Evolutionary conservation across 2,329 filamentous ascomycete genomes (phyloP).

Genomic region (Sphaerulina musiva): DNA sequence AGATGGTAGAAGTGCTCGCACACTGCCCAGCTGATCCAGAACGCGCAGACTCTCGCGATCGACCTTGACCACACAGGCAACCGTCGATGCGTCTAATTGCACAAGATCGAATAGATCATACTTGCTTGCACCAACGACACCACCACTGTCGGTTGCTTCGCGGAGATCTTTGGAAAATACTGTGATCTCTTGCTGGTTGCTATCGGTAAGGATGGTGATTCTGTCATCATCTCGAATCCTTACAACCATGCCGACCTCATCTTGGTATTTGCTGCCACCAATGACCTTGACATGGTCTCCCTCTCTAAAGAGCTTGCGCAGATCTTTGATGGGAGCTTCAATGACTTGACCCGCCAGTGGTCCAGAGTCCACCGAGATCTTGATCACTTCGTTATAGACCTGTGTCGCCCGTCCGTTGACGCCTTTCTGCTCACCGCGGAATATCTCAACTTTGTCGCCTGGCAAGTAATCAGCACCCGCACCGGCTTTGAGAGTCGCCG

Average conservation of each 20-base stretch:
- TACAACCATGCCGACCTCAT: slow-evolving; percentile 95
- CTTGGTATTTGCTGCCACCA: slow-evolving; percentile 85
- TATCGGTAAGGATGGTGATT: slow-evolving; percentile 87
- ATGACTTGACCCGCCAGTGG: slow-evolving; percentile 76
- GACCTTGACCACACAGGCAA: slow-evolving; percentile 89
- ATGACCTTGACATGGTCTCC: slow-evolving; percentile 99
- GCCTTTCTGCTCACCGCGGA: slow-evolving; percentile 88
- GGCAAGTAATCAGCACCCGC: slow-evolving; percentile 79
- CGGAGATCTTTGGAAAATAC: slow-evolving; percentile 97
- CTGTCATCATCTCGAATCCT: slow-evolving; percentile 89
- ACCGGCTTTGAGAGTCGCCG: slow-evolving; percentile 79
- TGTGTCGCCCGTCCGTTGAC: slow-evolving; percentile 79
- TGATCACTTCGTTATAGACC: slow-evolving; percentile 87
- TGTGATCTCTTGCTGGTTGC: slow-evolving; percentile 86
- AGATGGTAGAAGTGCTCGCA: slow-evolving; percentile 76
- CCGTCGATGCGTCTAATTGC: slow-evolving; percentile 84
- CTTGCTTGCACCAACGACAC: slow-evolving; percentile 75
- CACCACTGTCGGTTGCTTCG: slow-evolving; percentile 86
- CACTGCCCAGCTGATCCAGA: slow-evolving; percentile 81
- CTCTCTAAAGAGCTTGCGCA: slow-evolving; percentile 85
- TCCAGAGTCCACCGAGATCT: slow-evolving; percentile 76
- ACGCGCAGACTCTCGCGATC: slow-evolving; percentile 88
- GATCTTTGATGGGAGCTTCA: slow-evolving; percentile 83
- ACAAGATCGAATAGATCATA: slow-evolving; percentile 91
- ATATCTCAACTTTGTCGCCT: slow-evolving; percentile 94